Base-by-base conservation (phyloP, 257 asterid genomes). In the Capsicum baccatum region DNA sequence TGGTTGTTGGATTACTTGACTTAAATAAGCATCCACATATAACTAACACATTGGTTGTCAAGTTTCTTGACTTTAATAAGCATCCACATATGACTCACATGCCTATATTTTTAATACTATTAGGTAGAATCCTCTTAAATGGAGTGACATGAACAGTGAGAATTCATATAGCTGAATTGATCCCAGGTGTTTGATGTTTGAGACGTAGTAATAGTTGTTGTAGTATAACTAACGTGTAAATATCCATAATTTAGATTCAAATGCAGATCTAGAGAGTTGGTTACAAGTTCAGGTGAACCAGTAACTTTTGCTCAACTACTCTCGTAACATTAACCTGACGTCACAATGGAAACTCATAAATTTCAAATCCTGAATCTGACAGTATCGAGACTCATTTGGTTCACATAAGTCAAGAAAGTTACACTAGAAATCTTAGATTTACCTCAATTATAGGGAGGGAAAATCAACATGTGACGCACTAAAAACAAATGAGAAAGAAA, bases 381-480 rank as follows among this genome's bases (percentile, higher is more conserved):
- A 0, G 0, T 48, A 12, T 48, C 19, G 9, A 11, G 9, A 11
- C 6, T 73, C 44, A 0, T 6, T 6, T 19, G 57, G 8, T 14
- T 52, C 47, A 21, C 62, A 74, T 4, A 74, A 50, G 63, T 21
- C 81, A 50, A 76, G 62, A 76, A 52, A 50, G 81, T 76, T 76
- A 13, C 47, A 12, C 81, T 50, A 0, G 19, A 48, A 6, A 21
- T 6, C 9, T 76, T 74, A 26, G 60, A 74, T 74, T 74, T 74
- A 26, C 80, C 80, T 50, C 0, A 52, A 76, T 50, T 76, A 76
- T 21, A 76, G 62, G 62, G 9, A 16, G 62, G 44, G 70, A 63
- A 7, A 76, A 52, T 52, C 13, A 83, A 6, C 62, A 56, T 26
- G 15, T 76, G 54, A 52, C 47, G 35, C 14, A 6, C 33, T 35